Base-by-base conservation (phyloP, 2,329 filamentous ascomycete species). In the Aureobasidium sp. region DNA sequence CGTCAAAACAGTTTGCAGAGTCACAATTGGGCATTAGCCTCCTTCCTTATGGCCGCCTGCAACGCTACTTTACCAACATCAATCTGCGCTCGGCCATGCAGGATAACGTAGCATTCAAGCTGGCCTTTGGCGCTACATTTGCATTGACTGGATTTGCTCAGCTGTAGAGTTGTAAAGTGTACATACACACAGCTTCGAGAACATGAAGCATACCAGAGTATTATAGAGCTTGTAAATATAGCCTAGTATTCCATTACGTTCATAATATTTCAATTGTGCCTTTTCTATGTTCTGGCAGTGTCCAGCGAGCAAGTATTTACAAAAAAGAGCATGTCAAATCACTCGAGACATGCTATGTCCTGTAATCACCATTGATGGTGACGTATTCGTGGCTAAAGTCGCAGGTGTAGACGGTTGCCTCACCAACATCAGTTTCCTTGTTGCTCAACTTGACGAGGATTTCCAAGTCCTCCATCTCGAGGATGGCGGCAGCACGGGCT, bases 341-440 rank as follows among this genome's bases (percentile, higher is more conserved):
- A 52, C 21, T 8, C 13, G 27, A 52, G 49, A 29, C 49, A 37
- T 21, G 6, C 39, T 57, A 57, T 0, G 85, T 86, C 68, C 85
- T 74, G 72, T 87, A 87, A 72, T 87, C 85, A 41, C 83, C 85
- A 70, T 87, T 87, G 67, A 87, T 87, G 55, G 84, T 86, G 53
- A 87, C 84, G 76, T 86, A 95, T 79, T 92, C 89, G 70, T 92
- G 89, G 71, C 87, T 91, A 67, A 92, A 90, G 73, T 95, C 90
- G 71, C 90, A 94, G 42, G 90, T 94, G 86, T 89, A 94, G 73
- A 90, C 90, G 5, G 86, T 84, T 1, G 87, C 86, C 72, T 87
- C 83, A 7, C 34, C 37, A 11, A 16, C 11, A 36, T 42, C 27
- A 13, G 36, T 27, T 30, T 44, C 27, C 15, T 39, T 29, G 49